Conservation (phyloP, 1,139 yeast genomes). For the Yamadazyma atmosphaerica region DNA sequence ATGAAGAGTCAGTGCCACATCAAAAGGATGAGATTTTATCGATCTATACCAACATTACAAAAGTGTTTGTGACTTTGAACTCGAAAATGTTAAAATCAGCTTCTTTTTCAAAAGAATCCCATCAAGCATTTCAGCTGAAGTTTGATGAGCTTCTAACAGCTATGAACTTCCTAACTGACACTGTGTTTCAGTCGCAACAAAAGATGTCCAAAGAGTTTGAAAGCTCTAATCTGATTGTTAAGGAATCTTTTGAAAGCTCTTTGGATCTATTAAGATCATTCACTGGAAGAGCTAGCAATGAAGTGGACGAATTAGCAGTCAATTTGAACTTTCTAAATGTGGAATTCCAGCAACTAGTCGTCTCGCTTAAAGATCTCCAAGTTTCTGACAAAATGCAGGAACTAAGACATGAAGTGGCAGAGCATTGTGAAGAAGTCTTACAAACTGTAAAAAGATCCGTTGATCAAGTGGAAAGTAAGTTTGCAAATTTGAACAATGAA, state of each 20-base stretch:
- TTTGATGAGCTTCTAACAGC: constrained; percentile 19
- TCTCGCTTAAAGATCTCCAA: constrained; percentile 7
- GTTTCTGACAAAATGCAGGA: constrained; percentile 9
- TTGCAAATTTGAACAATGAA: neutral
- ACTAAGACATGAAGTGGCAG: constrained; percentile 5
- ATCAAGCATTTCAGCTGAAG: constrained; percentile 14
- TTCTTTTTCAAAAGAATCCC: constrained; percentile 12
- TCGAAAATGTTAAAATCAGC: constrained; percentile 18
- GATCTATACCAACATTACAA: constrained; percentile 49
- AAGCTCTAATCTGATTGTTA: constrained; percentile 9
- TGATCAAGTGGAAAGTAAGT: constrained; percentile 1
- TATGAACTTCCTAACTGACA: constrained; percentile 6
- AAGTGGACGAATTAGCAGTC: constrained; percentile 15
- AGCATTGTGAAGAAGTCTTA: constrained; percentile 3
- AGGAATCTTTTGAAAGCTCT: constrained; percentile 15
- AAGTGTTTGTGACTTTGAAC: constrained; percentile 23
- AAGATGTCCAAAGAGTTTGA: constrained; percentile 12
- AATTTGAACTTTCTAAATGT: constrained; percentile 13
- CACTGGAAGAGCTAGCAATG: constrained; percentile 3
- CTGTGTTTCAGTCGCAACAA: constrained; percentile 8
- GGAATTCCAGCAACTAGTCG: constrained; percentile 11
- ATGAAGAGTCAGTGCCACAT: constrained; percentile 50
- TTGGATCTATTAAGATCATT: constrained; percentile 11
- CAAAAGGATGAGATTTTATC: constrained; percentile 52
- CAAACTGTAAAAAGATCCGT: constrained; percentile 2